Evolutionary conservation across 108 stramenopile genomes (phyloP).

Genomic region (Fistulifera pelliculosa): DNA sequence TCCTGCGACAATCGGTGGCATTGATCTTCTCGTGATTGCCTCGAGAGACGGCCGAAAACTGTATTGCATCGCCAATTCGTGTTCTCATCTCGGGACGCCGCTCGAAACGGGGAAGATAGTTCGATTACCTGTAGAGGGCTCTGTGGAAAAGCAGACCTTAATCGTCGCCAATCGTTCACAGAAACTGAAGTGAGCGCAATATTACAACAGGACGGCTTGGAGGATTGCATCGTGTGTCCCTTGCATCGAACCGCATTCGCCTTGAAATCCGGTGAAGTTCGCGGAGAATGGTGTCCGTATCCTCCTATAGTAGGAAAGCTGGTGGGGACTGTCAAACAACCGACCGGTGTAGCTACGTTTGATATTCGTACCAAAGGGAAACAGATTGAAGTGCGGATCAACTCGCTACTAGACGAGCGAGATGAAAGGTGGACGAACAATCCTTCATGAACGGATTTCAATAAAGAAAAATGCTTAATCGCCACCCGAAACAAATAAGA

Average conservation of each 20-base stretch:
- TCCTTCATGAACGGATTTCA: not conserved
- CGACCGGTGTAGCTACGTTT: conserved; percentile 58
- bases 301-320: conserved; percentile 85
- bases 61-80: conserved; percentile 88
- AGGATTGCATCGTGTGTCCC: conserved; percentile 93
- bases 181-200: conserved; percentile 28
- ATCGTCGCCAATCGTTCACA: not conserved
- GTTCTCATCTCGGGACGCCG: conserved; percentile 95
- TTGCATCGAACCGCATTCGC: conserved; percentile 91
- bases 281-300: conserved; percentile 96
- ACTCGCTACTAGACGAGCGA: conserved; percentile 16
- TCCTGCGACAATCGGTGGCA: conserved; percentile 67
- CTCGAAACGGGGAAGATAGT: conserved; percentile 85
- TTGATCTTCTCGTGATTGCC: conserved; percentile 68
- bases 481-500: not conserved
- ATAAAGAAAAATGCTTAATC: not conserved
- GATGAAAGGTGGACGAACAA: conserved; percentile 6
- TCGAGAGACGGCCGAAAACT: conserved; percentile 56
- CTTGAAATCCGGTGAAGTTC: conserved; percentile 82
- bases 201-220: conserved; percentile 54
- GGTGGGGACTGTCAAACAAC: conserved; percentile 54
- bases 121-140: conserved; percentile 35
- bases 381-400: conserved; percentile 69
- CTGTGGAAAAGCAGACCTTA: not conserved
- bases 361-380: conserved; percentile 69